Base-by-base conservation (phyloP, 2,329 filamentous ascomycete genomes). In the Fusarium stilboides region DNA sequence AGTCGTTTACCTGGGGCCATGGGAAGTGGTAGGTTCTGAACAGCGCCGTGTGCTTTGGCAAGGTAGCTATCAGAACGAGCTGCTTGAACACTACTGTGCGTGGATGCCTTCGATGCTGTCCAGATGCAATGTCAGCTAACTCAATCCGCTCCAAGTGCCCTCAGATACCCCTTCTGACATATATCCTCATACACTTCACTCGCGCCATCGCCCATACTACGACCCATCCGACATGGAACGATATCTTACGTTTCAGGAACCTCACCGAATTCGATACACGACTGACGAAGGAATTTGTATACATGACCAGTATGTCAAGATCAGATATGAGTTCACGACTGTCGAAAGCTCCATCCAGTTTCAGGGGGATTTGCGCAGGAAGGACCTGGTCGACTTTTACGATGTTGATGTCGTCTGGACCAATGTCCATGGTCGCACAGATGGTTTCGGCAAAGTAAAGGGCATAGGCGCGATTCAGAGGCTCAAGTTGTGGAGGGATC, bases 351-450 rank as follows among this genome's bases (percentile, higher is more conserved):
- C 84, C 2, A 76, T 82, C 20, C 82, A 80, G 24, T 85, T 87
- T 61, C 84, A 87, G 63, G 79, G 84, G 51, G 84, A 86, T 56
- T 69, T 86, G 37, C 80, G 85, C 22, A 75, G 78, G 31, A 83
- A 83, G 70, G 82, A 85, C 43, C 72, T 87, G 22, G 71, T 87
- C 33, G 84, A 82, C 68, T 86, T 84, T 73, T 86, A 83, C 57
- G 85, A 87, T 60, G 80, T 85, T 33, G 84, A 87, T 63, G 84
- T 86, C 12, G 78, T 84, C 36, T 87, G 85, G 84, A 84, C 84
- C 22, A 84, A 86, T 64, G 74, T 79, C 6, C 83, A 86, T 62
- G 78, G 82, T 46, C 80, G 84, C 39, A 86, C 83, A 5, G 84
- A 86, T 73, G 75, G 80, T 17, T 85, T 85, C 62, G 85, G 84